Evolutionary conservation across 192 early-diverging fungal species (phyloP).

Genomic region (Podila verticillata): DNA sequence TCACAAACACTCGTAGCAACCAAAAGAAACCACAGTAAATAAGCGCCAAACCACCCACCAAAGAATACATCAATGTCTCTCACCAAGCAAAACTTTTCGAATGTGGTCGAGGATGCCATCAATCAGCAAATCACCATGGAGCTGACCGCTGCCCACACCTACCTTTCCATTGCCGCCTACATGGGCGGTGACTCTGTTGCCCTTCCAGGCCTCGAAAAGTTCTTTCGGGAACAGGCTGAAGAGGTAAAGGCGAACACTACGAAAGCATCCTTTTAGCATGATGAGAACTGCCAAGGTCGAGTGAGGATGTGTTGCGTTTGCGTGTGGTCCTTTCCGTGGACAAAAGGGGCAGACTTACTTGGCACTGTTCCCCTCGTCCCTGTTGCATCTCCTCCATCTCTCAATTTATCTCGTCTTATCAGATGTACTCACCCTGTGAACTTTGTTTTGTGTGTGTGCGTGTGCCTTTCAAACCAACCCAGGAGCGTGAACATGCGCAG

Average conservation of each 20-base stretch:
- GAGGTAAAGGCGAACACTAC: conserved; percentile 16
- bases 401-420: too few relatives aligned
- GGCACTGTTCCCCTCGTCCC: too few relatives aligned
- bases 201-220: conserved; percentile 63
- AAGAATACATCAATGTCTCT: conserved; percentile 26
- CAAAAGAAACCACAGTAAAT: not conserved
- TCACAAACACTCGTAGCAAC: not conserved
- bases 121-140: conserved; percentile 64
- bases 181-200: conserved; percentile 47
- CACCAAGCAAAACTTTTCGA: conserved; percentile 64
- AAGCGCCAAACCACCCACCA: not conserved
- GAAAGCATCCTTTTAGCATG: not conserved
- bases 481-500: conserved; percentile 50
- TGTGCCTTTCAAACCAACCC: not conserved
- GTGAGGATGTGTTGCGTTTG: too few relatives aligned
- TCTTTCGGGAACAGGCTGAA: conserved; percentile 57
- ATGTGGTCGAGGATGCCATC: conserved; percentile 55
- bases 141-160: conserved; percentile 60
- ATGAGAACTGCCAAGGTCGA: too few relatives aligned
- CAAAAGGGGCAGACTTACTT: too few relatives aligned
- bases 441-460: not conserved
- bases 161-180: conserved; percentile 61
- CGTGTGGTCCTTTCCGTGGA: too few relatives aligned
- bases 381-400: too few relatives aligned
- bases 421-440: not conserved